These are phyloP conservation scores for Adenanthera pavonina DNA, from an alignment of 306 rosid genomes.

Conservation along the genomic window DNA sequence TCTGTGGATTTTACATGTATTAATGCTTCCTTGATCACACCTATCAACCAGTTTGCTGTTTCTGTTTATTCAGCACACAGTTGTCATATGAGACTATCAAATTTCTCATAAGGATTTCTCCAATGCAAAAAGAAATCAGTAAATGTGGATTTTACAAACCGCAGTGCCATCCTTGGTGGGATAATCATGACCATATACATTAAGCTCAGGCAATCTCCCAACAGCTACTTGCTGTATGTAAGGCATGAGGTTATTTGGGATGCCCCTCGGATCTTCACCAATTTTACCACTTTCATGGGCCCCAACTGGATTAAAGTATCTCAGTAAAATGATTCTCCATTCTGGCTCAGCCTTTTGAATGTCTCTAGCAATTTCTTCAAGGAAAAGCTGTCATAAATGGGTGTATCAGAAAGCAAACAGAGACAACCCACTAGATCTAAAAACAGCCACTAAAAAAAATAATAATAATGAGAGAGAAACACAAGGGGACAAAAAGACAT, in stretches of 20 bases:
- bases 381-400: constrained; percentile 54
- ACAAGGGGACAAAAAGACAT: neutral
- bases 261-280: constrained; percentile 66
- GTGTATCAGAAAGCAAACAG: constrained; percentile 4
- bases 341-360: constrained; percentile 67
- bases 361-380: constrained; percentile 72
- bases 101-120: neutral
- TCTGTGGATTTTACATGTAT: neutral
- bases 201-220: constrained; percentile 74
- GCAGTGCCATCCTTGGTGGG: constrained; percentile 81
- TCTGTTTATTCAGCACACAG: neutral
- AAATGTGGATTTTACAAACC: constrained; percentile 44
- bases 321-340: constrained; percentile 72
- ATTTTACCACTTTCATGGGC: constrained; percentile 20
- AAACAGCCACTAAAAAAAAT: neutral
- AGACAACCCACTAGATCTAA: neutral
- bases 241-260: constrained; percentile 88
- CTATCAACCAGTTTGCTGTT: neutral
- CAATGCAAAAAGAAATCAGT: neutral
- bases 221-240: constrained; percentile 82
- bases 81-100: neutral
- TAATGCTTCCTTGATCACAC: neutral
- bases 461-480: neutral
- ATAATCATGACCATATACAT: constrained; percentile 76
- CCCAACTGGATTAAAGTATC: constrained; percentile 73